A percentile compares a stretch with the other conserved stretches of the same genome.
phyloP scores from a whole-genome alignment of 768 basidiomycete genomes.

The Dacryopinax primogenitus region DNA sequence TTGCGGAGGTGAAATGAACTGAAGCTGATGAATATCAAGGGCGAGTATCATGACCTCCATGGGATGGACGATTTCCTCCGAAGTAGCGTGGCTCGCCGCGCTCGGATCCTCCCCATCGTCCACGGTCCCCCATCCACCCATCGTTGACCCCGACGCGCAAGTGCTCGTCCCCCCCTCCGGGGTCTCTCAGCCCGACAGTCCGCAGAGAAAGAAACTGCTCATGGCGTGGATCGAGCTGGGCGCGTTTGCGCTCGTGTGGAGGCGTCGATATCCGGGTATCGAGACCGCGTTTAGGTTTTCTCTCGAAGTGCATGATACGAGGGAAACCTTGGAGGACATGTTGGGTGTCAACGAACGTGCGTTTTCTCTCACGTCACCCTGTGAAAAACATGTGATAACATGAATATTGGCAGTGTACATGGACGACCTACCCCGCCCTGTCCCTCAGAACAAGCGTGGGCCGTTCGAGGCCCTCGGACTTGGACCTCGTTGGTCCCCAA shows the following conservation, averaged over 20 bases:
- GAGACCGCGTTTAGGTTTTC: background rate
- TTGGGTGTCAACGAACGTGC: background rate
- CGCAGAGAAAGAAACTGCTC: background rate
- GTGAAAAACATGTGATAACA: background rate
- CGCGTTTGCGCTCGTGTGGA: slow-evolving; percentile 3
- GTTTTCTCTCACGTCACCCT: background rate
- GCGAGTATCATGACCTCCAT: background rate
- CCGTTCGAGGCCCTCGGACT: slow-evolving; percentile 5
- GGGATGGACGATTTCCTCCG: background rate
- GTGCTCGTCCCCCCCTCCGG: background rate
- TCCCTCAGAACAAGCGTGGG: background rate
- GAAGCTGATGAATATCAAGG: background rate
- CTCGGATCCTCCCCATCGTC: background rate
- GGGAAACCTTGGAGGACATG: background rate
- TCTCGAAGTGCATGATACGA: background rate
- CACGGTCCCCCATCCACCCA: background rate
- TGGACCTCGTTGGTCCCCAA: background rate
- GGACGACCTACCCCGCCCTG: background rate
- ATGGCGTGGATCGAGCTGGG: slow-evolving; percentile 6
- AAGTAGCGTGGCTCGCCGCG: background rate
- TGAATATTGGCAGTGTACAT: background rate
- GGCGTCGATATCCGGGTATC: background rate
- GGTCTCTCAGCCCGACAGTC: background rate
- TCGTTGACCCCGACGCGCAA: background rate
- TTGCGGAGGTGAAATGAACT: too few relatives aligned